Conservation (phyloP, 352 stramenopile species). For the Globisporangium paroecandrum region DNA sequence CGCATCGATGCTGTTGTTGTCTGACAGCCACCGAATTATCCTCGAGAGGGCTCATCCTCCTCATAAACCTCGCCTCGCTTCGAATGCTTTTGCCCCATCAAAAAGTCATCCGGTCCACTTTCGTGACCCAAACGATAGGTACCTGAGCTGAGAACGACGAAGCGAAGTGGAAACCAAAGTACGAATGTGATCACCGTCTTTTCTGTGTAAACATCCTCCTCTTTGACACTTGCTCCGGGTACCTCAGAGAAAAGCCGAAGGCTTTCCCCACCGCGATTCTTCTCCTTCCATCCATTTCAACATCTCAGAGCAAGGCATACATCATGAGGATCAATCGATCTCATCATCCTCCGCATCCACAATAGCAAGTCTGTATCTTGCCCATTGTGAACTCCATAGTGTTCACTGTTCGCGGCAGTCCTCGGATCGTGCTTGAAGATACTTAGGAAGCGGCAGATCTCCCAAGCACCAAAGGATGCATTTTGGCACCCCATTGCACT, state of each 20-base stretch:
- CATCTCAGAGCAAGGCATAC: neutral
- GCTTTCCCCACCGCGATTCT: neutral
- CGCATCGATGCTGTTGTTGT: neutral
- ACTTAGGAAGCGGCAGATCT: neutral
- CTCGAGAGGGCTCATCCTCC: neutral
- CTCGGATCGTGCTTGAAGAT: neutral
- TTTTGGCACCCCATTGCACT: too few species aligned
- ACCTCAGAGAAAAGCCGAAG: neutral
- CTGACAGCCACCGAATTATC: neutral
- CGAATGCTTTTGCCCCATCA: neutral
- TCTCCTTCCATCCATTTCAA: neutral
- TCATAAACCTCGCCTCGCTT: neutral
- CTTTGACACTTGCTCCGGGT: too few species aligned
- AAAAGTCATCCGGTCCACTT: neutral
- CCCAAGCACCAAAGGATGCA: neutral
- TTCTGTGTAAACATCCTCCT: slow-evolving; percentile 1
- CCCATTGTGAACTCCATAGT: too few species aligned
- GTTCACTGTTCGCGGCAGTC: too few species aligned
- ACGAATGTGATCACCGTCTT: neutral
- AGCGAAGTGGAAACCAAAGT: neutral
- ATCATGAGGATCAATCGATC: neutral
- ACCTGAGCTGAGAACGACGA: neutral
- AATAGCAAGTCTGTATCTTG: too few species aligned
- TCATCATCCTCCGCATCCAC: neutral
- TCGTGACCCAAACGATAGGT: neutral